These are phyloP conservation scores for Aureobasidium sp. DNA, from an alignment of 2,329 filamentous ascomycete species.

Conservation along the genomic window DNA sequence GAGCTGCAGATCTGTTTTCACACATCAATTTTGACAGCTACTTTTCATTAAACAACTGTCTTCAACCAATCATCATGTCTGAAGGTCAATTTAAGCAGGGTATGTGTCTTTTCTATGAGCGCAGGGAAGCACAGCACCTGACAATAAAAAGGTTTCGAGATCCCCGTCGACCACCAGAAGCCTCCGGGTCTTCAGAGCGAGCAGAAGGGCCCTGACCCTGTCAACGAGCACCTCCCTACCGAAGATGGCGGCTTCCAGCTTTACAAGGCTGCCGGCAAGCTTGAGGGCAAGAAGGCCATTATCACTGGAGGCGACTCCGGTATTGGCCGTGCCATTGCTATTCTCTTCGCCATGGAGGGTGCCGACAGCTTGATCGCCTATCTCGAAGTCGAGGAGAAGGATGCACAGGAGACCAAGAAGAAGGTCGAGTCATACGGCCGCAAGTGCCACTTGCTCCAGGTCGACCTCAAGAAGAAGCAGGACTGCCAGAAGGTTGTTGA, in stretches of 20 bases:
- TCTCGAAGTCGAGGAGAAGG: conserved; percentile 62
- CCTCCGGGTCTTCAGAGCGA: conserved; percentile 46
- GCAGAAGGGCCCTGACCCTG: conserved; percentile 42
- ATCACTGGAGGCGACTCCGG: conserved; percentile 78
- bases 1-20: neutral
- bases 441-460: conserved; percentile 57
- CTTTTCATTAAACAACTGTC: neutral
- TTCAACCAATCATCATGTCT: conserved; percentile 7
- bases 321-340: conserved; percentile 67
- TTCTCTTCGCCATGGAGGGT: conserved; percentile 76
- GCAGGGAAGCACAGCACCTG: neutral
- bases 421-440: conserved; percentile 60
- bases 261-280: conserved; percentile 70
- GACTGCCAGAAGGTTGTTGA: conserved; percentile 67
- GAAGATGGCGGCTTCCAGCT: conserved; percentile 60
- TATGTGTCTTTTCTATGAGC: neutral
- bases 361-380: conserved; percentile 68
- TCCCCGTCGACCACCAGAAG: conserved; percentile 45
- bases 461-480: conserved; percentile 57
- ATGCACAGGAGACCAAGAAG: conserved; percentile 67
- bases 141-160: conserved; percentile 37
- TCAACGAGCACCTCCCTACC: conserved; percentile 60
- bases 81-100: conserved; percentile 15
- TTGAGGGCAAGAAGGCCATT: conserved; percentile 65
- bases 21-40: neutral